phyloP scores from a whole-genome alignment of 78 protist species.

The Anaeramoeba ignava region DNA sequence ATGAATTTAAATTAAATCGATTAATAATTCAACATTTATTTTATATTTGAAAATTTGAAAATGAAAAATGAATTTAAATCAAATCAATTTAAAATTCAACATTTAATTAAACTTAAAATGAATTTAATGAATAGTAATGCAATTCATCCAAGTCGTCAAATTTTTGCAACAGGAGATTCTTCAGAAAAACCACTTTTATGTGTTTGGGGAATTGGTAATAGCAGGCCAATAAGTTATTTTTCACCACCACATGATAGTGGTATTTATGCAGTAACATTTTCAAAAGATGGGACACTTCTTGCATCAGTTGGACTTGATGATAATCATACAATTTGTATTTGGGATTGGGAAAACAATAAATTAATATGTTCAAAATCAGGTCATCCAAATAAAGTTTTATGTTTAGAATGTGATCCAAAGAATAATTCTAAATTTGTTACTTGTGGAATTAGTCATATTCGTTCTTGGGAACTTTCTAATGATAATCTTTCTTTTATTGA shows the following conservation, averaged over 20 bases:
- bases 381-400: neutral
- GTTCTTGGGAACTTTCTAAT: neutral
- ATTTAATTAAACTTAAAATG: too few relatives aligned
- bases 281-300: neutral
- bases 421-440: neutral
- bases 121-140: too few relatives aligned
- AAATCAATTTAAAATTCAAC: too few relatives aligned
- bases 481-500: neutral
- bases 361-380: neutral
- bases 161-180: constrained; percentile 10
- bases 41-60: too few relatives aligned
- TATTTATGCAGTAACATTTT: constrained; percentile 15
- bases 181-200: neutral
- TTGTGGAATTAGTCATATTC: neutral
- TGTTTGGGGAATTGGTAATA: neutral
- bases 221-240: neutral
- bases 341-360: constrained; percentile 6
- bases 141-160: neutral
- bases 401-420: neutral
- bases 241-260: neutral
- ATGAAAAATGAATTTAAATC: too few relatives aligned
- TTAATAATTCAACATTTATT: too few relatives aligned
- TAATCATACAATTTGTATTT: neutral
- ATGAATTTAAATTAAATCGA: too few relatives aligned
- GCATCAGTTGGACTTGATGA: constrained; percentile 9